Conservation (phyloP, 768 basidiomycete genomes). For the Rhizopogon roseolus region DNA sequence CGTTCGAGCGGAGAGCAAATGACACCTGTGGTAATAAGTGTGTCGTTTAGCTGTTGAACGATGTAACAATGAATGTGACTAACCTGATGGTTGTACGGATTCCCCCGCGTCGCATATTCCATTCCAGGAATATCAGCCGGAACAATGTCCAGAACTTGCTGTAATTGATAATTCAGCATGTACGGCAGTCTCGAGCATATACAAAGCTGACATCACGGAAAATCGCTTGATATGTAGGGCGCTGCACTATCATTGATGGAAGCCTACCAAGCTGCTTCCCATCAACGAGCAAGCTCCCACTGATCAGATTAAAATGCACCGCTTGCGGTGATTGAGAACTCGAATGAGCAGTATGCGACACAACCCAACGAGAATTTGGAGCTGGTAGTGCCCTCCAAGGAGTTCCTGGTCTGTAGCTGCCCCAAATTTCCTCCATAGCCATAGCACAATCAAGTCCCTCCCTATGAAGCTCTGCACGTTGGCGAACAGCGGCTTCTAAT, state of each 20-base stretch:
- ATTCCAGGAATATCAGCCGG: conserved; percentile 21
- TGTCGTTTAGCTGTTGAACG: not conserved
- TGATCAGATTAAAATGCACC: conserved; percentile 18
- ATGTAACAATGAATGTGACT: not conserved
- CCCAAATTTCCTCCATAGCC: conserved; percentile 13
- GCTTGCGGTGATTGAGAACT: conserved; percentile 11
- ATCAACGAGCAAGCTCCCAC: conserved; percentile 22
- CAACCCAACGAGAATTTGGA: conserved; percentile 19
- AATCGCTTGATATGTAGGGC: conserved; percentile 14
- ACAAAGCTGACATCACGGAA: conserved; percentile 15
- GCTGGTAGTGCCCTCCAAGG: conserved; percentile 11
- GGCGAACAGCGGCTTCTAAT: conserved; percentile 12
- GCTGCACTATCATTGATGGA: conserved; percentile 13
- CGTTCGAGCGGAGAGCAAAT: conserved; percentile 13
- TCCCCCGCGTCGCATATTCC: conserved; percentile 18
- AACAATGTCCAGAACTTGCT: conserved; percentile 17
- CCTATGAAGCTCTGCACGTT: not conserved
- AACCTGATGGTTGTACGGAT: conserved; percentile 15
- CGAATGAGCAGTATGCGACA: conserved; percentile 10
- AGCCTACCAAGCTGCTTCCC: conserved; percentile 21
- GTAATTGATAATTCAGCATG: not conserved
- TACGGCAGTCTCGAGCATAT: not conserved
- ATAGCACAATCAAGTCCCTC: conserved; percentile 17
- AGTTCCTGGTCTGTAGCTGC: conserved; percentile 17
- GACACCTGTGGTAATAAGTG: conserved; percentile 13